These are phyloP conservation scores for Begonia loranthoides DNA, from an alignment of 306 rosid species.

Conservation along the genomic window DNA sequence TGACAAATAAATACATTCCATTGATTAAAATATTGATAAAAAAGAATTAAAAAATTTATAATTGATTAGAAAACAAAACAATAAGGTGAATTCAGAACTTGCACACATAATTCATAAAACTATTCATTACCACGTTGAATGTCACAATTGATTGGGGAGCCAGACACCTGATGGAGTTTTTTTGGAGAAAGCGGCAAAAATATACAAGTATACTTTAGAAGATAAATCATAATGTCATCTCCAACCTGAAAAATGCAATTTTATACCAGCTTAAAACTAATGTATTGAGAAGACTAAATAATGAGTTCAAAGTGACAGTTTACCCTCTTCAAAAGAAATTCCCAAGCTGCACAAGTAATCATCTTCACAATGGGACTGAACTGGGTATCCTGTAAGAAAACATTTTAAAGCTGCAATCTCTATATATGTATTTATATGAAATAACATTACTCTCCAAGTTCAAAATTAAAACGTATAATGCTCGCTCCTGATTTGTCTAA, in stretches of 20 bases:
- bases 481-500: too few relatives aligned
- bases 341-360: slow-evolving; percentile 51
- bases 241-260: slow-evolving; percentile 41
- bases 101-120: too few relatives aligned
- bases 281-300: background rate
- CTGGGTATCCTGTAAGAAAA: slow-evolving; percentile 26
- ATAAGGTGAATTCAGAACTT: too few relatives aligned
- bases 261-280: background rate
- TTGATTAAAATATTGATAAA: too few relatives aligned
- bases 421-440: too few relatives aligned
- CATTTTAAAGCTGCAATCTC: background rate
- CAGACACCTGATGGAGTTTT: slow-evolving; percentile 58
- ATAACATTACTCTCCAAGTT: too few relatives aligned
- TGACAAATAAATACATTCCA: too few relatives aligned
- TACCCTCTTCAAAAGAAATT: slow-evolving; percentile 65
- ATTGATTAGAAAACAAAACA: too few relatives aligned
- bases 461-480: too few relatives aligned
- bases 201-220: slow-evolving; percentile 36
- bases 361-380: slow-evolving; percentile 39
- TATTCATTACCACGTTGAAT: too few relatives aligned
- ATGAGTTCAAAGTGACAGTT: slow-evolving; percentile 5
- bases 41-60: too few relatives aligned
- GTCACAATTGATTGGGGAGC: slow-evolving; percentile 26
- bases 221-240: slow-evolving; percentile 38
- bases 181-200: slow-evolving; percentile 40